Base-by-base conservation (phyloP, 2,329 filamentous ascomycete genomes). In the Aciculosporium take region DNA sequence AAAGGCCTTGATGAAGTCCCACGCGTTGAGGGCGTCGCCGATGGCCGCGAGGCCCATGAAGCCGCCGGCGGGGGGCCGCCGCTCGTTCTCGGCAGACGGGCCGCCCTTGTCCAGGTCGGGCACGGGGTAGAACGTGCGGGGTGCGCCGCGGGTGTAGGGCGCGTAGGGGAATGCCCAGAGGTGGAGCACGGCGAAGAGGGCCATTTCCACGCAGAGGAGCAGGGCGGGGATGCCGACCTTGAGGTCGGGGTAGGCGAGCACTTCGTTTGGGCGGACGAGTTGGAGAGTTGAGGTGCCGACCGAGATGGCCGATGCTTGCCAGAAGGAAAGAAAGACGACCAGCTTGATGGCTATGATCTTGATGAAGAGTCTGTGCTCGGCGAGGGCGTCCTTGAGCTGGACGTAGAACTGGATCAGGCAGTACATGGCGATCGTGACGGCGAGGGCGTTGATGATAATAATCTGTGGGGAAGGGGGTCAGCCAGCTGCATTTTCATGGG, bases 291-390 rank as follows among this genome's bases (percentile, higher is more conserved):
- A 75, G 0, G 68, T 71, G 46, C 61, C 68, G 28, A 73, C 50
- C 5, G 67, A 70, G 46, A 73, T 70, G 47, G 66, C 60, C 4
- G 66, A 63, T 3, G 58, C 69, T 62, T 94, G 86, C 86, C 86
- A 94, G 60, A 93, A 93, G 28, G 81, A 87, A 50, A 94, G 71
- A 67, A 94, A 94, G 53, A 94, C 86, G 54, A 93, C 85, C 23
- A 93, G 71, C 61, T 94, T 94, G 63, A 94, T 91, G 53, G 84
- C 82, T 17, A 86, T 56, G 21, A 94, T 78, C 60, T 94, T 94
- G 48, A 89, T 61, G 49, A 89, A 81, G 0, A 85, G 82, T 15
- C 65, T 69, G 55, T 93, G 75, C 41, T 79, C 71, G 7, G 71
- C 68, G 21, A 94, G 69, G 44, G 84, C 74, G 1, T 69, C 62